These are phyloP conservation scores for Secale cereale DNA, from an alignment of 176 grass and related monocot genomes.

Conservation along the genomic window DNA sequence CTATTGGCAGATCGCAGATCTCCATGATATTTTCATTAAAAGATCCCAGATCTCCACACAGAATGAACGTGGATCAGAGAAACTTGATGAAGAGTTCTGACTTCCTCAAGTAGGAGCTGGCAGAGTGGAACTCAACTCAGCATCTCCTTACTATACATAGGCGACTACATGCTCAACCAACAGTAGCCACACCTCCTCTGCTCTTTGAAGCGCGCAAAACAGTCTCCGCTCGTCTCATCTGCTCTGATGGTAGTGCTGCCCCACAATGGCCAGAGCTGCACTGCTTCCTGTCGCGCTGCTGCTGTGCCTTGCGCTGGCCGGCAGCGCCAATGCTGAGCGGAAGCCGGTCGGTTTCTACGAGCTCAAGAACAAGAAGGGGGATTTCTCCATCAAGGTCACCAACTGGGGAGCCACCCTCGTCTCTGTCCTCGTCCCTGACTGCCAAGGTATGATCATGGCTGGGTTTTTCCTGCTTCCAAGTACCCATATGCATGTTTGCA, in stretches of 20 bases:
- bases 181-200: not conserved
- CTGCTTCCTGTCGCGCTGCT: conserved; percentile 17
- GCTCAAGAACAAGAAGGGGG: conserved; percentile 47
- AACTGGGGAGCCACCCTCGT: conserved; percentile 75
- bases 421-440: conserved; percentile 65
- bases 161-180: not conserved
- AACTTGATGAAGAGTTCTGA: not conserved
- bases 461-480: not conserved
- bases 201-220: not conserved
- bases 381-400: conserved; percentile 78
- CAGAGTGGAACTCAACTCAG: not conserved
- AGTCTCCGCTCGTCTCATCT: not conserved
- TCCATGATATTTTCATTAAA: not conserved
- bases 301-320: conserved; percentile 37
- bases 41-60: conserved; percentile 15
- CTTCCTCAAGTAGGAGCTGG: not conserved
- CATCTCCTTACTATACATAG: not conserved
- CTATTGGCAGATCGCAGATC: not conserved
- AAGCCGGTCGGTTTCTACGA: conserved; percentile 63
- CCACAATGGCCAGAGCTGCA: conserved; percentile 48
- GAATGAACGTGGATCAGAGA: not conserved
- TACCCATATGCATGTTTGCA: not conserved
- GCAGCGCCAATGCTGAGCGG: conserved; percentile 4
- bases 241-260: not conserved
- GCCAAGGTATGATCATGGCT: conserved; percentile 32